A percentile compares a stretch with the other conserved stretches of the same genome.
Evolutionary conservation across 768 basidiomycete genomes (phyloP).

Genomic region (Mycena haematopus): DNA sequence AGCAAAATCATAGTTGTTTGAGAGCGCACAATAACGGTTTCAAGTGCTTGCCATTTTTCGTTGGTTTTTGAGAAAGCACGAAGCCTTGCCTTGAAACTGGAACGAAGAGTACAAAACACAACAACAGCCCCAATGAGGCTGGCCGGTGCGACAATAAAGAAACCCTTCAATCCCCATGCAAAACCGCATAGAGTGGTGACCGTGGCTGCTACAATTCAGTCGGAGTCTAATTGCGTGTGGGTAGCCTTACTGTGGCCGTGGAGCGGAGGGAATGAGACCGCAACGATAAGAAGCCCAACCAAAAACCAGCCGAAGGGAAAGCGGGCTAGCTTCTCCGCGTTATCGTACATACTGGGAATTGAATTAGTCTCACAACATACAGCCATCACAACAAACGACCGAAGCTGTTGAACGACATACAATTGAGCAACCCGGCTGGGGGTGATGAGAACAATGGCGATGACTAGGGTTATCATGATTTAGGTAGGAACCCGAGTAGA

Average conservation of each 20-base stretch:
- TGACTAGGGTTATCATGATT: conserved; percentile 30
- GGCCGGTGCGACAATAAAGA: conserved; percentile 64
- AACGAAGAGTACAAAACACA: conserved; percentile 65
- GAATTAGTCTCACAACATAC: neutral
- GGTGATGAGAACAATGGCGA: conserved; percentile 58
- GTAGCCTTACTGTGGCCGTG: conserved; percentile 58
- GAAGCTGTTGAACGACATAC: conserved; percentile 9
- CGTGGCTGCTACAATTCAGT: conserved; percentile 42
- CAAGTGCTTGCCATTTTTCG: conserved; percentile 79
- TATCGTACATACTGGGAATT: conserved; percentile 58
- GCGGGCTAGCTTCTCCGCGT: conserved; percentile 64
- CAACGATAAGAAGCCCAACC: conserved; percentile 48
- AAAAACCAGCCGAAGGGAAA: conserved; percentile 68
- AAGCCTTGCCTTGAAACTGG: conserved; percentile 61
- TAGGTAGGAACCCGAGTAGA: neutral
- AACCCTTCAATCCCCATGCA: conserved; percentile 82
- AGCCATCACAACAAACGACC: neutral
- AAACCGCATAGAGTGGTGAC: conserved; percentile 76
- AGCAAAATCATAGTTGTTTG: conserved; percentile 1
- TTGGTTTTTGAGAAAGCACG: conserved; percentile 66
- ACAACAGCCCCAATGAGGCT: conserved; percentile 70
- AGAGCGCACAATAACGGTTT: conserved; percentile 71
- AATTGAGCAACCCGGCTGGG: conserved; percentile 73
- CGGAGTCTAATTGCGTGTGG: neutral
- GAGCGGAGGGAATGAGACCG: conserved; percentile 63